A percentile compares a stretch with the other conserved stretches of the same genome.
Conservation (phyloP, 306 rosid genomes). For the Biancaea sappan region DNA sequence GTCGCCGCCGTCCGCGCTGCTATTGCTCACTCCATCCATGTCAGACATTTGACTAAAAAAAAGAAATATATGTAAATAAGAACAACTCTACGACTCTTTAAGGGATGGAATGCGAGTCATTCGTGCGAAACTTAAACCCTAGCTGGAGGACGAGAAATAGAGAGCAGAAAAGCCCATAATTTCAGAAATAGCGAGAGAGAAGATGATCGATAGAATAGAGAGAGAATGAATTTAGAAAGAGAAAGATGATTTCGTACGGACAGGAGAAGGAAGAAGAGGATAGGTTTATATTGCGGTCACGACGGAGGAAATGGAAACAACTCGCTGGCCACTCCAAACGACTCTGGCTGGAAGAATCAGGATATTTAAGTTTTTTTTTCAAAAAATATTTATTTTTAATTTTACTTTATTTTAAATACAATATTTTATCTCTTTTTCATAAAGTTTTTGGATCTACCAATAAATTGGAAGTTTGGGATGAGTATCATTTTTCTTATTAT, state of each 20-base stretch:
- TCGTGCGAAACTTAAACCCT: constrained; percentile 47
- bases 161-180: neutral
- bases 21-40: constrained; percentile 50
- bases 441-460: no score
- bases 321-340: no score
- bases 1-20: constrained; percentile 45
- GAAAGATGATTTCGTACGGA: constrained; percentile 7
- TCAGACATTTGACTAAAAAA: neutral
- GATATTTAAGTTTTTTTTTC: no score
- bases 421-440: no score
- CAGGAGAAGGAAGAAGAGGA: neutral
- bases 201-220: no score
- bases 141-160: neutral
- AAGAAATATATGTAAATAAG: neutral
- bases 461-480: no score
- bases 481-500: no score
- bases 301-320: constrained; percentile 5
- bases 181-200: neutral
- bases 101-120: constrained; percentile 28
- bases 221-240: neutral
- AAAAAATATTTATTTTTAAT: no score
- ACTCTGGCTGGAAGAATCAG: no score
- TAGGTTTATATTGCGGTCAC: neutral
- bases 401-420: no score
- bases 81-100: constrained; percentile 11